Base-by-base conservation (phyloP, 495 filamentous ascomycete genomes). In the Viridothelium virens region DNA sequence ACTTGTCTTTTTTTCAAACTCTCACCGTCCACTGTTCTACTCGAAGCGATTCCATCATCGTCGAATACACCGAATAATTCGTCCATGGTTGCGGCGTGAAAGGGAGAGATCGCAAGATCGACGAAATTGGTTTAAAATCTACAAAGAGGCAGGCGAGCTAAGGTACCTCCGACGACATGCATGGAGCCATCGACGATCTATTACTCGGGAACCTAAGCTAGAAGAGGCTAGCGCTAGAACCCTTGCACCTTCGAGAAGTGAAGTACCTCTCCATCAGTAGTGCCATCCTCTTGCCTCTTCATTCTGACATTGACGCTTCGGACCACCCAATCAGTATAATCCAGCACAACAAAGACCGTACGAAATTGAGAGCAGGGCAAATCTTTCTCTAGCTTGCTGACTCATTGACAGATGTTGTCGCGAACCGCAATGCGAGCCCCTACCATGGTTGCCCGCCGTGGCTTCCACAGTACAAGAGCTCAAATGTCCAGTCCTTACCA, bases 401-500 rank as follows among this genome's bases (percentile, higher is more conserved):
- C 33, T 12, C 14, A 41, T 63, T 41, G 34, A 66, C 63, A 96
- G 92, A 96, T 96, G 91, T 84, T 93, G 81, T 82, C 91, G 76
- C 85, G 89, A 79, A 81, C 89, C 72, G 89, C 84, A 77, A 76
- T 88, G 79, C 91, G 91, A 75, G 79, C 81, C 70, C 77, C 81
- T 70, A 72, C 74, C 65, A 85, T 85, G 76, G 84, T 91, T 79
- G 85, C 87, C 84, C 91, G 92, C 81, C 92, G 94, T 75, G 91
- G 89, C 80, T 95, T 98, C 86, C 88, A 91, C 79, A 87, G 91
- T 75, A 96, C 92, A 76, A 88, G 90, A 70, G 80, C 89, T 76
- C 93, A 89, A 79, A 79, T 94, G 71, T 85, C 84, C 66, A 94
- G 91, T 74, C 92, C 92, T 37, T 95, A 96, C 85, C 94, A 98